These are phyloP conservation scores for Scytalidium sp. DNA, from an alignment of 2,329 filamentous ascomycete genomes.

Conservation along the genomic window DNA sequence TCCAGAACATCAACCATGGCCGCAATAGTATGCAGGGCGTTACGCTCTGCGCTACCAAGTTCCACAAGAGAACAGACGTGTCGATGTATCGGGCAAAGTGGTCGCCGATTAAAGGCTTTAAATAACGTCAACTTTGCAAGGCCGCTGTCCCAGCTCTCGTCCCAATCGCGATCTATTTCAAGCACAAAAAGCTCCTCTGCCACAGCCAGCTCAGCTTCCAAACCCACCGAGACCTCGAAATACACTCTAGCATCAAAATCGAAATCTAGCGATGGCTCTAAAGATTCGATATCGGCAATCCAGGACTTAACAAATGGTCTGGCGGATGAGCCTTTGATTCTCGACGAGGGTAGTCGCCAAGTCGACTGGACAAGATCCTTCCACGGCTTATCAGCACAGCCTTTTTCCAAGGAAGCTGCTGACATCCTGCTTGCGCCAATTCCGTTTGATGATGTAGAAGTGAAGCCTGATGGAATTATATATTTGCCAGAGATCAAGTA, in stretches of 20 bases:
- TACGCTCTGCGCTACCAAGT: conserved; percentile 17
- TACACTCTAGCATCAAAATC: conserved; percentile 62
- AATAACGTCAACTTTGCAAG: not conserved
- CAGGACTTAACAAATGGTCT: conserved; percentile 45
- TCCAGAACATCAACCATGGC: conserved; percentile 12
- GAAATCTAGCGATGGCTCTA: conserved; percentile 73
- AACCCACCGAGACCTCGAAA: conserved; percentile 7
- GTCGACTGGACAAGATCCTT: conserved; percentile 75
- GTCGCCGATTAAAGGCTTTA: not conserved
- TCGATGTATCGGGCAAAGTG: conserved; percentile 4
- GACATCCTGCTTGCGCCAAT: conserved; percentile 62
- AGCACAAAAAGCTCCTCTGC: conserved; percentile 13
- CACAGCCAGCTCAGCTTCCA: conserved; percentile 4
- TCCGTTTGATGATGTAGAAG: conserved; percentile 76
- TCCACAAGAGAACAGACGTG: conserved; percentile 7
- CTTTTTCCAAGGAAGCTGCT: conserved; percentile 63
- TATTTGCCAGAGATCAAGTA: conserved; percentile 99
- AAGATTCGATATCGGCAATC: conserved; percentile 35
- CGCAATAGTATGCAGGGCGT: conserved; percentile 17
- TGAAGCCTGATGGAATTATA: conserved; percentile 95
- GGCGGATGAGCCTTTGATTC: conserved; percentile 44
- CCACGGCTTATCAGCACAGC: conserved; percentile 61
- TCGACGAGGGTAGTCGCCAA: conserved; percentile 45
- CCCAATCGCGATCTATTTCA: conserved; percentile 16
- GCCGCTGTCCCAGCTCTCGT: not conserved